Conservation (phyloP, 495 filamentous ascomycete species). For the Evernia prunastri region DNA sequence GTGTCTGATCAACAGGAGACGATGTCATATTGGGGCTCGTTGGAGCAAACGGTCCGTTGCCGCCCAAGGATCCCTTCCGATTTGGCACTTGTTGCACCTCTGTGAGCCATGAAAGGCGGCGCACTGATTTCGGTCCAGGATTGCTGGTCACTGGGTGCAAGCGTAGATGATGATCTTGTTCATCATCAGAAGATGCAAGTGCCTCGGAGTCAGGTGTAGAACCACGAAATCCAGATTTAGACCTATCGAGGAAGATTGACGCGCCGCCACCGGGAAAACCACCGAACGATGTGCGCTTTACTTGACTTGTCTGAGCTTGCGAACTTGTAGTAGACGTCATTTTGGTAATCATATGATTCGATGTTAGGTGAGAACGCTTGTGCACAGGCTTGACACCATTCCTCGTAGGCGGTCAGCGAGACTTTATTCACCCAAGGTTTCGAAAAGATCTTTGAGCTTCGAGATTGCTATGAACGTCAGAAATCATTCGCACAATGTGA, state of each 20-base stretch:
- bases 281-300: constrained; percentile 27
- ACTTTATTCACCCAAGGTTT: background rate
- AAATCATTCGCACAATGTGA: background rate
- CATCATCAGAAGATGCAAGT: constrained; percentile 87
- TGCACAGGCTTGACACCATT: constrained; percentile 2
- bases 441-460: background rate
- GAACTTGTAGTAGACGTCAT: constrained; percentile 21
- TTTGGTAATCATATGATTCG: background rate
- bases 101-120: constrained; percentile 51
- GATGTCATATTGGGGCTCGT: constrained; percentile 69
- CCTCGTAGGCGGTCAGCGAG: background rate
- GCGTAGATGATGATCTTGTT: constrained; percentile 50
- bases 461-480: background rate
- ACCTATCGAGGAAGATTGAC: constrained; percentile 63
- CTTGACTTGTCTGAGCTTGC: constrained; percentile 18
- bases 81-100: constrained; percentile 41
- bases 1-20: constrained; percentile 60
- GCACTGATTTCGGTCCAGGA: constrained; percentile 37
- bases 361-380: background rate
- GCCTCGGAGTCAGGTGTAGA: constrained; percentile 92
- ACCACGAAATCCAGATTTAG: constrained; percentile 57
- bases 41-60: constrained; percentile 58
- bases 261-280: constrained; percentile 38
- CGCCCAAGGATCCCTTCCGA: constrained; percentile 46
- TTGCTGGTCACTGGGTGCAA: constrained; percentile 33